phyloP scores from a whole-genome alignment of 169 alveolate species.

The Cryptosporidium muris region DNA sequence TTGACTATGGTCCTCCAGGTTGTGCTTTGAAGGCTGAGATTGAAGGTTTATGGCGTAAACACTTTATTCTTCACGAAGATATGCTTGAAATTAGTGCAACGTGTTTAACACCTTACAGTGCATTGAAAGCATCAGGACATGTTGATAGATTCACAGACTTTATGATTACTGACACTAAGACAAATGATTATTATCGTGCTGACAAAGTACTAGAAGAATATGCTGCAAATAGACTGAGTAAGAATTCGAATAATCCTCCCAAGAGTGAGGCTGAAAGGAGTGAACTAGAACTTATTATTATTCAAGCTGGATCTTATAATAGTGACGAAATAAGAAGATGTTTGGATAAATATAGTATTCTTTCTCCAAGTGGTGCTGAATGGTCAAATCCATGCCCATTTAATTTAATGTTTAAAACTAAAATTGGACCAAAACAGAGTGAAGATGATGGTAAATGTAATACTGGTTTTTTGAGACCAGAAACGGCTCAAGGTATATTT shows the following conservation, averaged over 20 bases:
- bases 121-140: slow-evolving; percentile 95
- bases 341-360: slow-evolving; percentile 82
- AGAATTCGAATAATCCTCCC: slow-evolving; percentile 45
- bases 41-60: slow-evolving; percentile 95
- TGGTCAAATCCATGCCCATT: slow-evolving; percentile 93
- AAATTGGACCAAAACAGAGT: slow-evolving; percentile 91
- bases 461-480: slow-evolving; percentile 95
- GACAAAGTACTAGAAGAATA: slow-evolving; percentile 82
- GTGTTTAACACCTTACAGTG: slow-evolving; percentile 92
- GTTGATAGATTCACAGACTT: slow-evolving; percentile 97
- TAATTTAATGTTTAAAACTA: slow-evolving; percentile 95
- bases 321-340: slow-evolving; percentile 85
- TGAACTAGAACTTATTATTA: slow-evolving; percentile 78
- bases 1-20: slow-evolving; percentile 97
- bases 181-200: slow-evolving; percentile 88
- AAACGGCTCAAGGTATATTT: slow-evolving; percentile 98
- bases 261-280: slow-evolving; percentile 75
- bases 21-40: slow-evolving; percentile 94
- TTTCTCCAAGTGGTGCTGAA: slow-evolving; percentile 91
- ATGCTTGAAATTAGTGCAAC: slow-evolving; percentile 92
- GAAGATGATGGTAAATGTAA: slow-evolving; percentile 18
- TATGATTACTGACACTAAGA: slow-evolving; percentile 91
- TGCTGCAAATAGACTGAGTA: slow-evolving; percentile 66
- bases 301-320: slow-evolving; percentile 84
- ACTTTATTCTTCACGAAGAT: slow-evolving; percentile 94